Base-by-base conservation (phyloP, 2,329 filamentous ascomycete genomes). In the Diaporthe ampelina region DNA sequence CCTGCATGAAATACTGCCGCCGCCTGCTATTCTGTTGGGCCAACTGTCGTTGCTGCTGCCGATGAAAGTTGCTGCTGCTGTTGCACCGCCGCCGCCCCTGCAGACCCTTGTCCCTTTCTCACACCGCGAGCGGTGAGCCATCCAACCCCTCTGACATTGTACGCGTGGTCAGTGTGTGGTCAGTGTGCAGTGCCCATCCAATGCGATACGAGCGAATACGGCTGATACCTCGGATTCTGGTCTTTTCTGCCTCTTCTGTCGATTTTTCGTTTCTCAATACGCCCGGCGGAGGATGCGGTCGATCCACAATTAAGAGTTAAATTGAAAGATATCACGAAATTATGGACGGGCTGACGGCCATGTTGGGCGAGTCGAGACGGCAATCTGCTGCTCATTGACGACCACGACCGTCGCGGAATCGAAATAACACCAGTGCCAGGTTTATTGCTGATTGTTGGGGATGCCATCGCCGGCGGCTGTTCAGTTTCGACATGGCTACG, bases 381-480 rank as follows among this genome's bases (percentile, higher is more conserved):
- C 63, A 68, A 68, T 68, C 54, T 68, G 63, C 48, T 48, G 48
- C n/a, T 54, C 48, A 7, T 26, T 13, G 40, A 43, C 40, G 40
- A 43, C 9, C 48, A 54, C 10, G 29, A 21, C 63, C 32, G n/a
- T 13, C n/a, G 45, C 1, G 63, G 11, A 9, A 52, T 48, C 21
- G 43, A 35, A 67, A 37, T 67, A 35, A 67, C 61, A 24, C 61
- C n/a, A 26, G 63, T 67, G 45, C 43, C 45, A 67, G 63, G 37
- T 52, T 52, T 52, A 52, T 63, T 63, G 11, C 26, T 59, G 57
- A 43, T 61, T 17, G 10, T 50, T 24, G 29, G 37, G 37, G 45
- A 67, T 35, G 45, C 43, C 43, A 50, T 17, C 29, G 61, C 21
- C 43, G 61, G 13, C 43, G 43, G 45, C 29, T 67, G 45, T 67